Percentiles rank a stretch among this genome's conserved stretches.
These are phyloP conservation scores for Aspergillus campestris DNA, from an alignment of 495 filamentous ascomycete species.

Conservation along the genomic window DNA sequence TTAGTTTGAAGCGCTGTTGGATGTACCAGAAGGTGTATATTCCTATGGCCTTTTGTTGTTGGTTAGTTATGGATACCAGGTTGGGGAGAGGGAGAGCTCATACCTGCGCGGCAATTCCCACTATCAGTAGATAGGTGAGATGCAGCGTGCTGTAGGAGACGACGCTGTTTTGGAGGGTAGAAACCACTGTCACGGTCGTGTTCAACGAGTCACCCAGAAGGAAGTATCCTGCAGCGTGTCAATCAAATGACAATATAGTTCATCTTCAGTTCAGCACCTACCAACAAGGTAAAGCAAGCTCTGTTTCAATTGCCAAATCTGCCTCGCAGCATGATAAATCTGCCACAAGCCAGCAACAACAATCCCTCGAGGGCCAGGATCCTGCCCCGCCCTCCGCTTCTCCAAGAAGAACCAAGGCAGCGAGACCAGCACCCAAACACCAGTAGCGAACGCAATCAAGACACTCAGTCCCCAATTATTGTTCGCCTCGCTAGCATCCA, in stretches of 20 bases:
- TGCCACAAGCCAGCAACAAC: constrained; percentile 52
- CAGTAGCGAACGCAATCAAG: constrained; percentile 54
- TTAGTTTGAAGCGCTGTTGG: constrained; percentile 43
- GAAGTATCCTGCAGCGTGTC: constrained; percentile 43
- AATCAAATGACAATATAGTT: neutral
- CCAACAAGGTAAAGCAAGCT: constrained; percentile 54
- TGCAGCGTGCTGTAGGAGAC: constrained; percentile 53
- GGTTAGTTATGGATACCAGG: neutral
- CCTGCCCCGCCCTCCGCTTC: constrained; percentile 52
- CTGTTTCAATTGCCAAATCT: constrained; percentile 57
- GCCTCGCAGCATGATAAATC: constrained; percentile 45
- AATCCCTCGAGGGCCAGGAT: constrained; percentile 35
- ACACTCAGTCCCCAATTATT: constrained; percentile 61
- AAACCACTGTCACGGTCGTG: constrained; percentile 59
- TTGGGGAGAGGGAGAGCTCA: neutral
- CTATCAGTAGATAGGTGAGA: constrained; percentile 54
- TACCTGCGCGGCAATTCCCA: constrained; percentile 52
- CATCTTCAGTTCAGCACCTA: constrained; percentile 7
- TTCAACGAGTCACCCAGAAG: constrained; percentile 56
- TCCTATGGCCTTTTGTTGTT: constrained; percentile 36
- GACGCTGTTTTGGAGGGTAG: constrained; percentile 53
- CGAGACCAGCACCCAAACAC: constrained; percentile 52
- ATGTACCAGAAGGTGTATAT: constrained; percentile 54
- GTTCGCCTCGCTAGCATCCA: constrained; percentile 46
- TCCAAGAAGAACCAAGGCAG: constrained; percentile 58